Evolutionary conservation across 257 asterid species (phyloP).

Genomic region (Penstemon eatonii): DNA sequence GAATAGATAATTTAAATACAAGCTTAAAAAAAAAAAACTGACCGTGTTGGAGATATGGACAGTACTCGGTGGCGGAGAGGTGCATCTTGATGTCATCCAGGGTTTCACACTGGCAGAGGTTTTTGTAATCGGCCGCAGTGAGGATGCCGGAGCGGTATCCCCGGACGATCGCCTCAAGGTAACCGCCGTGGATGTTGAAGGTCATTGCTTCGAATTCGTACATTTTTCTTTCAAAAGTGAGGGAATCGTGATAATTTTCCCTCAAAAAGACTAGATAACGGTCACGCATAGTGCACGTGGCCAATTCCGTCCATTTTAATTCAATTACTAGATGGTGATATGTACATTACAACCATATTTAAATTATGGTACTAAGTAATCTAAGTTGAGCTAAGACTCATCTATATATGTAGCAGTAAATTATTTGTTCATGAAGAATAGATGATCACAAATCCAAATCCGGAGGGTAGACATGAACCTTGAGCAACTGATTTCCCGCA

Average conservation of each 20-base stretch:
- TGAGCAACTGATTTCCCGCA: conserved; percentile 1
- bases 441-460: neutral
- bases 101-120: conserved; percentile 80
- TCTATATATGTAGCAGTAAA: no score
- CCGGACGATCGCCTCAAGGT: conserved; percentile 80
- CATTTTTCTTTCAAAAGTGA: conserved; percentile 30
- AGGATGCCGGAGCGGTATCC: conserved; percentile 79
- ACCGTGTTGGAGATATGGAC: conserved; percentile 83
- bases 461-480: conserved; percentile 2
- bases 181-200: conserved; percentile 84
- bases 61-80: conserved; percentile 87
- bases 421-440: neutral
- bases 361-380: no score
- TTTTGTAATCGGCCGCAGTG: conserved; percentile 80
- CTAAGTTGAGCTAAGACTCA: no score
- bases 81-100: conserved; percentile 88
- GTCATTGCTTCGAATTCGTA: conserved; percentile 89
- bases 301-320: no score
- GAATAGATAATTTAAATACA: no score
- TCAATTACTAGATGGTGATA: no score
- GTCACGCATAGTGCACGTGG: no score
- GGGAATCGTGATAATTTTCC: no score
- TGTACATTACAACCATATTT: no score
- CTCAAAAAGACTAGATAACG: no score
- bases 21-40: conserved; percentile 8